Conservation (phyloP, 139 green algal genomes). For the Pleodorina starrii region DNA sequence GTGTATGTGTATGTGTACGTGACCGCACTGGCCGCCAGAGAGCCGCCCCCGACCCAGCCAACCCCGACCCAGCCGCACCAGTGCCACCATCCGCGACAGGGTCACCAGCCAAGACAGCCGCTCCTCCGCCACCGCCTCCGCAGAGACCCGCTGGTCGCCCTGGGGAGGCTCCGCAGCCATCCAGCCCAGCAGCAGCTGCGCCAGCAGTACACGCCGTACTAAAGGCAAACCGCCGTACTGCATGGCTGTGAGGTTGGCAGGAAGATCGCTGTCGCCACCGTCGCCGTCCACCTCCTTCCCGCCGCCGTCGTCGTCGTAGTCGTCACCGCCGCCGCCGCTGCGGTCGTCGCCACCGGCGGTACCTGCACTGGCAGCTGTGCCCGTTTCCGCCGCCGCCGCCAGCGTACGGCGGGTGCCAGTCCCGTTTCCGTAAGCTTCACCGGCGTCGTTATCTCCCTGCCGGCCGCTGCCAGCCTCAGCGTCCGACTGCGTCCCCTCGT, state of each 20-base stretch:
- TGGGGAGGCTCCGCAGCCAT: background rate
- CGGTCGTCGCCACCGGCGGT: background rate
- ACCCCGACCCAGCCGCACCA: background rate
- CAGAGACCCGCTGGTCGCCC: background rate
- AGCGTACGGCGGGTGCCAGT: background rate
- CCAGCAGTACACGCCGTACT: background rate
- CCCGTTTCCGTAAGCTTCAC: background rate
- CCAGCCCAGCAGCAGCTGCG: constrained; percentile 15
- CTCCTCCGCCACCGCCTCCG: background rate
- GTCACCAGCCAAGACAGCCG: background rate
- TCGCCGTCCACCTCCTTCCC: background rate
- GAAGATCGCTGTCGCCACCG: background rate
- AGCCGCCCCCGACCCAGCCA: too few relatives aligned
- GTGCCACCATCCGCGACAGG: background rate
- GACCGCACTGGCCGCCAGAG: too few relatives aligned
- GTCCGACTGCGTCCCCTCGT: too few relatives aligned
- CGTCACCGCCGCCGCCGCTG: background rate
- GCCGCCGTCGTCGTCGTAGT: background rate
- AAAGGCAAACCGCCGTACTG: background rate
- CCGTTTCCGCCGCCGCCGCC: background rate
- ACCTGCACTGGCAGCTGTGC: background rate
- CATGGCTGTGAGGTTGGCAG: background rate
- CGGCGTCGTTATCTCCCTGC: too few relatives aligned
- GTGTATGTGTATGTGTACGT: background rate
- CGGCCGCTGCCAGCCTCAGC: too few relatives aligned